A percentile compares a stretch with the other conserved stretches of the same genome.
Evolutionary conservation across 331 rosid species (phyloP).

Genomic region (Quercus phellos): DNA sequence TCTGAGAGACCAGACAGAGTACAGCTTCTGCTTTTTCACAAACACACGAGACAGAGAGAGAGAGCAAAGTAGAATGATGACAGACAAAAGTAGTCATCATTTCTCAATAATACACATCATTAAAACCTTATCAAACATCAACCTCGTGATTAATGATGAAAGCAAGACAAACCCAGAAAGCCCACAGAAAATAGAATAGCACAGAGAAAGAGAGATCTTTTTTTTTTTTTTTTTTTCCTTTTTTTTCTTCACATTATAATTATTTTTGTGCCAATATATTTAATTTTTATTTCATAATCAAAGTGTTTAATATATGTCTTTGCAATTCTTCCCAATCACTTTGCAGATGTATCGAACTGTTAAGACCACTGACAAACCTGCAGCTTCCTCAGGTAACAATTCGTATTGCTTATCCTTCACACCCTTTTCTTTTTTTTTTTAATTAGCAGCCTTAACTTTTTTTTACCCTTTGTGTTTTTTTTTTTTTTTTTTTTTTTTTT

Average conservation of each 20-base stretch:
- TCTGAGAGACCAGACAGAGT: constrained; percentile 36
- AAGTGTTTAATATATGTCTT: background rate
- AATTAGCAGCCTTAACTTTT: constrained; percentile 30
- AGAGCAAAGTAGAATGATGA: constrained; percentile 9
- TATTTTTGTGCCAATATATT: background rate
- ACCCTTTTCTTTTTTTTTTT: background rate
- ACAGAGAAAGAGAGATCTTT: constrained; percentile 12
- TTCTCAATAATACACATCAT: constrained; percentile 33
- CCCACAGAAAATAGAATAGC: background rate
- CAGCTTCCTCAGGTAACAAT: constrained; percentile 85
- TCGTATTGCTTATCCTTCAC: constrained; percentile 42
- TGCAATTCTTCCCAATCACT: constrained; percentile 16
- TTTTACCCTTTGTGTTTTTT: background rate
- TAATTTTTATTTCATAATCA: background rate
- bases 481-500: background rate
- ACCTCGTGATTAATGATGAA: constrained; percentile 62
- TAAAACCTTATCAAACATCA: constrained; percentile 52
- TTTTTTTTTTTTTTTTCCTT: background rate
- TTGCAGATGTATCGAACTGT: constrained; percentile 93
- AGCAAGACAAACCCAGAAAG: constrained; percentile 23
- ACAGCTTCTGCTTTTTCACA: constrained; percentile 32
- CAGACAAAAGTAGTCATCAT: constrained; percentile 58
- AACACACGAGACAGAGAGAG: constrained; percentile 13
- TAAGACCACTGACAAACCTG: constrained; percentile 93
- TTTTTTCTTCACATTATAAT: background rate